These are phyloP conservation scores for Boletus reticuloceps DNA, from an alignment of 768 basidiomycete genomes.

Conservation along the genomic window DNA sequence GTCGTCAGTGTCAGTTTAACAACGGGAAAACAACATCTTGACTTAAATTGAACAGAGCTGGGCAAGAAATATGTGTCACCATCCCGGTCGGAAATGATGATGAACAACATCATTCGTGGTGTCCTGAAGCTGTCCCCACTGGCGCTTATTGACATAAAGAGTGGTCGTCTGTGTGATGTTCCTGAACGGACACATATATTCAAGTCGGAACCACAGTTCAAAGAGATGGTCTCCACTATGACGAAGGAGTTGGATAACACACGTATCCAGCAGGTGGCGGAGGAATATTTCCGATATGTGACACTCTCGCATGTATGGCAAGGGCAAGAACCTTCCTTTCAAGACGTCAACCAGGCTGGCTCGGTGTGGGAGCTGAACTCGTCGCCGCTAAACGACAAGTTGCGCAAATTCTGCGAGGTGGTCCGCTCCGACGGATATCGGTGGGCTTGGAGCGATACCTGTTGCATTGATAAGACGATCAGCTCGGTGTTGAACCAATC, in stretches of 20 bases:
- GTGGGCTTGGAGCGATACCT: constrained; percentile 15
- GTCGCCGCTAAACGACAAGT: neutral
- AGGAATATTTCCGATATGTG: constrained; percentile 6
- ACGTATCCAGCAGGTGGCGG: neutral
- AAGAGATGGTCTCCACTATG: constrained; percentile 8
- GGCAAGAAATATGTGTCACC: neutral
- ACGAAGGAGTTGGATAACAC: neutral
- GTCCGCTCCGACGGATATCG: constrained; percentile 5
- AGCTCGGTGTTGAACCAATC: constrained; percentile 3
- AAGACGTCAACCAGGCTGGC: constrained; percentile 1
- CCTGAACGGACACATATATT: neutral
- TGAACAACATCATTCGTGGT: neutral
- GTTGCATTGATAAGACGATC: constrained; percentile 13
- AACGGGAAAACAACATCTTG: no score
- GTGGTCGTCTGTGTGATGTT: neutral
- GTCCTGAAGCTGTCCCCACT: neutral
- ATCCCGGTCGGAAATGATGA: neutral
- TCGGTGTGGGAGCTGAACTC: constrained; percentile 4
- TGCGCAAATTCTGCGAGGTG: constrained; percentile 7
- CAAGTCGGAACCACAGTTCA: neutral
- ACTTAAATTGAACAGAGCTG: neutral
- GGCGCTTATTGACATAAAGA: neutral
- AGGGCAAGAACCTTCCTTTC: constrained; percentile 7
- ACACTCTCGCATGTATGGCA: constrained; percentile 14
- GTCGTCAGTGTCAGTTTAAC: no score